Evolutionary conservation across 108 stramenopile genomes (phyloP).

Genomic region (Skeletonema marinoi): DNA sequence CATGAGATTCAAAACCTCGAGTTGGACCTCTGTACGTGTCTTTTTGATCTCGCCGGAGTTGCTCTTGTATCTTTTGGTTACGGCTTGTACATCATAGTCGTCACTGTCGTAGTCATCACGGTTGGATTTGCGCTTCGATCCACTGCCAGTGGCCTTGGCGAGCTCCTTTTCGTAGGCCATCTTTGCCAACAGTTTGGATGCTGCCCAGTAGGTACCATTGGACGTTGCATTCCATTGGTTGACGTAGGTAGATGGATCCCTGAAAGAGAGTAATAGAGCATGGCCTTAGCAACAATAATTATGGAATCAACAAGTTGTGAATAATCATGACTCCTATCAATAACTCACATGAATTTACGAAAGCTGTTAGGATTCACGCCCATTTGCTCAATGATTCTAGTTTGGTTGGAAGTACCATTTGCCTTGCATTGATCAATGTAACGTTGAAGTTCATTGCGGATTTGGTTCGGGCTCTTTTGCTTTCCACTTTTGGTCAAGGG

Average conservation of each 20-base stretch:
- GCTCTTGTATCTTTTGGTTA: not conserved
- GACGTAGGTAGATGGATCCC: not conserved
- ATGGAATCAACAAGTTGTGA: no score
- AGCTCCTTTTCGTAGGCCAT: conserved; percentile 8
- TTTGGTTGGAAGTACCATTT: conserved; percentile 12
- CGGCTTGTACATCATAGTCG: not conserved
- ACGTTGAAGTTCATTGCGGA: conserved; percentile 24
- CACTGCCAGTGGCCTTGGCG: not conserved
- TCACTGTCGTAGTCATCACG: conserved; percentile 1
- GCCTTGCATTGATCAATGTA: conserved; percentile 26
- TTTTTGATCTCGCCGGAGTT: not conserved
- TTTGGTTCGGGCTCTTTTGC: conserved; percentile 18
- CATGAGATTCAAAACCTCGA: conserved; percentile 5
- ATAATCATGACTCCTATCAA: no score
- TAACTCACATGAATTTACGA: conserved; percentile 24
- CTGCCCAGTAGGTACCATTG: conserved; percentile 22
- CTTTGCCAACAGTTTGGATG: conserved; percentile 10
- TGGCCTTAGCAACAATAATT: conserved; percentile 18
- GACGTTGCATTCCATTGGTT: conserved; percentile 18
- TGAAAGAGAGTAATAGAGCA: not conserved
- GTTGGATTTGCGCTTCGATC: conserved; percentile 14
- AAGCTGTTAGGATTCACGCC: conserved; percentile 21
- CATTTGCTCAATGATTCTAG: conserved; percentile 7
- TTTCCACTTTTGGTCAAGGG: conserved; percentile 16
- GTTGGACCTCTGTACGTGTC: not conserved